Evolutionary conservation across 306 rosid genomes (phyloP).

Genomic region (Prunus kanzakura): DNA sequence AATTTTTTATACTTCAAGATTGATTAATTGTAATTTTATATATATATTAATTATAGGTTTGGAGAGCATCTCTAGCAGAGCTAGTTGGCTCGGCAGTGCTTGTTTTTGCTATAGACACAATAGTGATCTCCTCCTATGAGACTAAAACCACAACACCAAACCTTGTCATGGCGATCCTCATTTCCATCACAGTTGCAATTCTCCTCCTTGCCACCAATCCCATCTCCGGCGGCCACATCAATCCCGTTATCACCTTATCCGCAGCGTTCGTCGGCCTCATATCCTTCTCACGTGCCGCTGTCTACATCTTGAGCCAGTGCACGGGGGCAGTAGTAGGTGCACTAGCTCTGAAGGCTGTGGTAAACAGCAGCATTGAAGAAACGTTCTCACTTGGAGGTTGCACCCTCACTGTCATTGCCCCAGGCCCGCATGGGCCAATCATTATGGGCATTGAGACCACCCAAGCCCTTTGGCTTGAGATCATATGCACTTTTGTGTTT

Average conservation of each 20-base stretch:
- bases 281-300: constrained; percentile 32
- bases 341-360: constrained; percentile 40
- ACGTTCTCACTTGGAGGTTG: constrained; percentile 45
- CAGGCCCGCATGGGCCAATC: constrained; percentile 36
- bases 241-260: constrained; percentile 29
- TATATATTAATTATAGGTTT: constrained; percentile 18
- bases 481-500: constrained; percentile 28
- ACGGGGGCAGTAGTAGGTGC: constrained; percentile 33
- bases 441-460: constrained; percentile 9
- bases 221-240: constrained; percentile 38
- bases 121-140: constrained; percentile 39
- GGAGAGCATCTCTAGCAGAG: constrained; percentile 42
- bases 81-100: constrained; percentile 31
- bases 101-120: constrained; percentile 38
- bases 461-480: constrained; percentile 41
- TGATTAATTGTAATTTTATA: neutral
- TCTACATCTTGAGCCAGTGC: constrained; percentile 39
- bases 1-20: neutral
- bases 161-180: constrained; percentile 27
- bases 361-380: constrained; percentile 20
- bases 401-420: constrained; percentile 31
- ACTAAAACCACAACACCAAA: constrained; percentile 27
- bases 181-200: constrained; percentile 19
- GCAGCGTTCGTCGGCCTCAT: constrained; percentile 31
- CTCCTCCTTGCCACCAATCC: constrained; percentile 34